phyloP scores from a whole-genome alignment of 306 rosid species.

The Cicer cuneatum region DNA sequence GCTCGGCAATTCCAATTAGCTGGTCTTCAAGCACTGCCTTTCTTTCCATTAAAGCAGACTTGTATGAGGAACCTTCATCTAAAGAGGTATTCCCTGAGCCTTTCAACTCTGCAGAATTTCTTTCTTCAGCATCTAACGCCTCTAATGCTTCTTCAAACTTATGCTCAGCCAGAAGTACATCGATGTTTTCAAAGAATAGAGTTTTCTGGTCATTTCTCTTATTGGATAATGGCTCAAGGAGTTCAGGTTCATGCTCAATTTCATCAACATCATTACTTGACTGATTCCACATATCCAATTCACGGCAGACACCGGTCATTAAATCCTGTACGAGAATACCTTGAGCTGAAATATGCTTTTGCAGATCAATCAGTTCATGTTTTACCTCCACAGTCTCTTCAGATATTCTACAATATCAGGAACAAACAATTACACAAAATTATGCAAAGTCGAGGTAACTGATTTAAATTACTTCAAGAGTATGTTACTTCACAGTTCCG shows the following conservation, averaged over 20 bases:
- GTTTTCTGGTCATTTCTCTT: constrained; percentile 55
- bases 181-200: constrained; percentile 71
- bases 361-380: constrained; percentile 88
- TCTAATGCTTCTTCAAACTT: constrained; percentile 89
- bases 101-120: constrained; percentile 64
- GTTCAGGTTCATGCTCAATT: constrained; percentile 57
- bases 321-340: constrained; percentile 93
- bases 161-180: constrained; percentile 84
- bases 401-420: constrained; percentile 70
- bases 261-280: constrained; percentile 52
- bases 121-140: constrained; percentile 89
- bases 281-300: constrained; percentile 80
- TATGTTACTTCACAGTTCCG: constrained; percentile 22
- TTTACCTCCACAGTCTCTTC: constrained; percentile 96
- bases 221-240: constrained; percentile 60
- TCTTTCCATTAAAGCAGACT: constrained; percentile 67
- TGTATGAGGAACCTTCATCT: constrained; percentile 61
- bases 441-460: constrained; percentile 26
- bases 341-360: constrained; percentile 85
- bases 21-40: constrained; percentile 74
- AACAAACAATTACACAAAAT: constrained; percentile 26
- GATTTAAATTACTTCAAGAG: constrained; percentile 2
- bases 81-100: constrained; percentile 59
- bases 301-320: constrained; percentile 91
- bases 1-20: constrained; percentile 67